Evolutionary conservation across 495 filamentous ascomycete genomes (phyloP), one percentile per base, ranked within the genome.

Genomic region (Aspergillus hancockii): DNA sequence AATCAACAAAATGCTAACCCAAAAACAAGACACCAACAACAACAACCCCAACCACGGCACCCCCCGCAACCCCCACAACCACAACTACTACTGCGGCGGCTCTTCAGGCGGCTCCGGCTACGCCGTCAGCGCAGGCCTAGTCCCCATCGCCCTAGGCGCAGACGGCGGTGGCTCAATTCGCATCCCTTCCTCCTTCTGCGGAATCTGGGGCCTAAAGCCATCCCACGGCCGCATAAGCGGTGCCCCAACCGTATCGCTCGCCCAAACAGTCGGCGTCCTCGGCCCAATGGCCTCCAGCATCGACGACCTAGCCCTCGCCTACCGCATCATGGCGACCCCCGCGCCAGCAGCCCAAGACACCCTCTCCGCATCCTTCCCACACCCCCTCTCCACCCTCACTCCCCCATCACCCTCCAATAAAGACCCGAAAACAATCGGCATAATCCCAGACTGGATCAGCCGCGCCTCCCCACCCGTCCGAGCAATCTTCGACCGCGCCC

Each of bases 151-250:
- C 7, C 75, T 96, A 9, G 93, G 91, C 32, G 88, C 88, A 3
- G 93, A 98, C 69, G 90, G 91, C 9, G 93, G 93, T 22, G 93
- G 93, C 51, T 91, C 87, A 55, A 86, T 96, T 55, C 84, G 93
- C 10, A 84, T 96, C 52, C 93, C 93, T 0, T 75, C 90, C 0
- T 82, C 85, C 23, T 96, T 89, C 74, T 95, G 91, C 68, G 93
- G 93, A 34, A 75, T 91, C 18, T 97, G 89, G 76, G 93, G 93
- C 14, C 82, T 98, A 34, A 97, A 98, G 68, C 83, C 92, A 1
- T 88, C 84, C 5, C 88, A 96, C 62, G 82, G 87, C 63, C 85
- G 93, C n/a, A 78, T 91, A 14, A 90, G 88, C 34, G 76, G 73
- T 32, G 70, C 72, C 0, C 90, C 90, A 1, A 83, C 87, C 0